Evolutionary conservation across 208 protist genomes (phyloP).

Genomic region (Leishmania turanica): DNA sequence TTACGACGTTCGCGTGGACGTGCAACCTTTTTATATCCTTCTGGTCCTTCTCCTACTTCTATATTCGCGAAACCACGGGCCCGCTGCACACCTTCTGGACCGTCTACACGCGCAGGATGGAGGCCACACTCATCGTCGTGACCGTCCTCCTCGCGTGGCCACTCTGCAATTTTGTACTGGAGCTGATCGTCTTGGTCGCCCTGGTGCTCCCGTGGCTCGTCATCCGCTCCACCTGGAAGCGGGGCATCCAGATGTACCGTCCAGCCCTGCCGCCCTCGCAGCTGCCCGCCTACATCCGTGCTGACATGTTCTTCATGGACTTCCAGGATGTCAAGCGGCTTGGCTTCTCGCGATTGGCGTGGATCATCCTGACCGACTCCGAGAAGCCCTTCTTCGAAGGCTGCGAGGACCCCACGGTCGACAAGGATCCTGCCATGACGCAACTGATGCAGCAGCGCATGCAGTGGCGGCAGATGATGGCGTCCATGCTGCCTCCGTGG

Average conservation of each 20-base stretch:
- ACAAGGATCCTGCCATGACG: constrained; percentile 74
- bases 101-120: constrained; percentile 54
- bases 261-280: constrained; percentile 67
- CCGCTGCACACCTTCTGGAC: constrained; percentile 63
- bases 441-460: constrained; percentile 46
- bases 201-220: constrained; percentile 71
- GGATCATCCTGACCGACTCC: constrained; percentile 72
- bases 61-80: constrained; percentile 44
- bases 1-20: constrained; percentile 66
- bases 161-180: constrained; percentile 60
- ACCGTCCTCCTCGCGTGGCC: constrained; percentile 84
- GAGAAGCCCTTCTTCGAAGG: constrained; percentile 48
- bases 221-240: constrained; percentile 63
- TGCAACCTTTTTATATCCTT: constrained; percentile 65
- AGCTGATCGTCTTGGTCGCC: constrained; percentile 62
- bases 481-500: constrained; percentile 35
- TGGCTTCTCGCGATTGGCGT: constrained; percentile 74
- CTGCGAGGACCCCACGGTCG: constrained; percentile 60
- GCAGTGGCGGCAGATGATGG: constrained; percentile 48
- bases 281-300: constrained; percentile 76
- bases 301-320: constrained; percentile 91
- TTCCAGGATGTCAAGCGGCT: constrained; percentile 70
- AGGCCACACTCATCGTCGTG: constrained; percentile 49
- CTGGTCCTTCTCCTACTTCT: constrained; percentile 62
- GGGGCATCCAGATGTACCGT: constrained; percentile 62